Conservation (phyloP, 768 basidiomycete species). For the Suillus subalutaceus region DNA sequence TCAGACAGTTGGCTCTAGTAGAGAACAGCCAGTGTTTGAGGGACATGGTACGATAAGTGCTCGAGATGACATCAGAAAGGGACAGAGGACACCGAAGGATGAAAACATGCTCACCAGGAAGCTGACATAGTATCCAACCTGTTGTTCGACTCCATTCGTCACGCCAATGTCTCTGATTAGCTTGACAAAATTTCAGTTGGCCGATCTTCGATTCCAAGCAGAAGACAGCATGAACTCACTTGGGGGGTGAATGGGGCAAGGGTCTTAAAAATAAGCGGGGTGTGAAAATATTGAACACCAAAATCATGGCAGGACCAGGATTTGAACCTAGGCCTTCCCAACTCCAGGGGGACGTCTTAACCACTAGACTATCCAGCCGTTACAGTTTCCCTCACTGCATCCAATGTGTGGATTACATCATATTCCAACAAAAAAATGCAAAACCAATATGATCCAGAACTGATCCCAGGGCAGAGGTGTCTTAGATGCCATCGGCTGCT, state of each 20-base stretch:
- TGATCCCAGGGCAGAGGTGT: background rate
- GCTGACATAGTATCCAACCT: background rate
- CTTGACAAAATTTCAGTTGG: background rate
- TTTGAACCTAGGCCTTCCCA: too few relatives aligned
- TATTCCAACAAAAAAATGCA: too few relatives aligned
- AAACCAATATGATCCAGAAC: background rate
- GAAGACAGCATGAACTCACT: background rate
- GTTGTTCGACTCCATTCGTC: background rate
- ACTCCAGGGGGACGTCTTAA: too few relatives aligned
- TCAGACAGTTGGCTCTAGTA: too few relatives aligned
- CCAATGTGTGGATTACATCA: too few relatives aligned
- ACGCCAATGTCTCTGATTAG: background rate
- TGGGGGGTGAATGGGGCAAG: background rate
- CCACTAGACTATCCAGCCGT: too few relatives aligned
- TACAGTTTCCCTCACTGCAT: too few relatives aligned
- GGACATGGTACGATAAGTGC: too few relatives aligned
- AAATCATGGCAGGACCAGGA: too few relatives aligned
- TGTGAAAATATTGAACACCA: too few relatives aligned
- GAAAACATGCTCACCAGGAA: background rate
- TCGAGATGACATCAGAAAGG: background rate
- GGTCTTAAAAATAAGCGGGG: background rate
- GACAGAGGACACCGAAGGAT: background rate
- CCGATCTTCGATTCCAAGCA: background rate
- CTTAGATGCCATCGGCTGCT: background rate
- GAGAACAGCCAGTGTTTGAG: too few relatives aligned